Evolutionary conservation across 495 filamentous ascomycete species (phyloP).

Genomic region (Sordaria brevicollis): DNA sequence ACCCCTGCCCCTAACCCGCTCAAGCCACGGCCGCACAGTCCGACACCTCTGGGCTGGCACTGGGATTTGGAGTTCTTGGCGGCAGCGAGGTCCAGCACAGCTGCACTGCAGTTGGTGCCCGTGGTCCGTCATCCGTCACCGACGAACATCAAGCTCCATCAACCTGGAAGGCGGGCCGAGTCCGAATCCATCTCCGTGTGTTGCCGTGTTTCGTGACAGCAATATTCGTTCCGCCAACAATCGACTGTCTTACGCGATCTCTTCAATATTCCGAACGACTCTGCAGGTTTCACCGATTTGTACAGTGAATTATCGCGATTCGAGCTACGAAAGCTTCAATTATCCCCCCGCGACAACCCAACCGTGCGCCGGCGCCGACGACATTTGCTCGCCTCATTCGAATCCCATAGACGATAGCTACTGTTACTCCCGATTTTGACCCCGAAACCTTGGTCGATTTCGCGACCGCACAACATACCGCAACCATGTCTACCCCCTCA

Average conservation of each 20-base stretch:
- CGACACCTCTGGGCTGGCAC: neutral
- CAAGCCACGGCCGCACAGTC: neutral
- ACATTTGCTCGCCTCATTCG: neutral
- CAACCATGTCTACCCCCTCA: conserved; percentile 17
- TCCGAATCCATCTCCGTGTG: neutral
- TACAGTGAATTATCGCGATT: neutral
- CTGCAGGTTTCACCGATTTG: neutral
- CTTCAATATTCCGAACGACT: neutral
- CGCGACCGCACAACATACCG: neutral
- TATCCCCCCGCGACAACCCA: neutral
- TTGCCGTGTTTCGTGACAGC: neutral
- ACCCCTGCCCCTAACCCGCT: neutral
- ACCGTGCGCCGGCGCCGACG: neutral
- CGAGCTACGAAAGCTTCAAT: neutral
- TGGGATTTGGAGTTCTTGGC: neutral
- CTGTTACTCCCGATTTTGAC: neutral
- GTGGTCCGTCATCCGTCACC: neutral
- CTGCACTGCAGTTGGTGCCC: neutral
- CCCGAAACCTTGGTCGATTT: neutral
- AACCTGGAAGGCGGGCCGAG: neutral
- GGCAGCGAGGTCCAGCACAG: neutral
- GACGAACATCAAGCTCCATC: neutral
- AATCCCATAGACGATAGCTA: neutral
- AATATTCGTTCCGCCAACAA: neutral
- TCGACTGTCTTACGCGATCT: neutral